Percentiles rank a stretch among this genome's conserved stretches.
phyloP scores from a whole-genome alignment of 768 basidiomycete genomes.

The Boletus rufocinnamomeus region DNA sequence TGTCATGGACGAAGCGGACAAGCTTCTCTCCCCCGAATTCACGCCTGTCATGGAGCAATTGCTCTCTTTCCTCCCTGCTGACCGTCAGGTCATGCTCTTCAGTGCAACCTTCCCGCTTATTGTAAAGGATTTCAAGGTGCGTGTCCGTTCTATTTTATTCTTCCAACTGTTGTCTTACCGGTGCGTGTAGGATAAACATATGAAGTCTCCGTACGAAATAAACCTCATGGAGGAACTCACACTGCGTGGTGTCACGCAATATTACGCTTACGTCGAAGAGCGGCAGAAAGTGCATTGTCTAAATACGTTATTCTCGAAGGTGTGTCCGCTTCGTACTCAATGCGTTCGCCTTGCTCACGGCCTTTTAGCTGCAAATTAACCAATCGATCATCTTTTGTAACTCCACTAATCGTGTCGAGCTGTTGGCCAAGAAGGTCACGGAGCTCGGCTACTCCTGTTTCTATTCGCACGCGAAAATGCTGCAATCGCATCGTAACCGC shows the following conservation, averaged over 20 bases:
- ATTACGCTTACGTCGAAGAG: conserved; percentile 99
- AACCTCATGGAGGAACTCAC: conserved; percentile 99
- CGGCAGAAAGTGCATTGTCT: conserved; percentile 99
- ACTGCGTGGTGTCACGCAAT: conserved; percentile 97
- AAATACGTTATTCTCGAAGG: conserved; percentile 99
- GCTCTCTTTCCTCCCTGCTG: conserved; percentile 76
- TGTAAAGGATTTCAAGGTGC: conserved; percentile 98
- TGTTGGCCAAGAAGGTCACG: conserved; percentile 98
- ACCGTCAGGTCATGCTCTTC: conserved; percentile 98
- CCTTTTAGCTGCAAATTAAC: conserved; percentile 93
- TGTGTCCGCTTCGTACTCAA: conserved; percentile 29
- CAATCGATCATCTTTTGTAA: conserved; percentile 99
- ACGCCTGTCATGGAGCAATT: conserved; percentile 98
- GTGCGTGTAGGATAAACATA: conserved; percentile 81
- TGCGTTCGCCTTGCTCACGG: conserved; percentile 6
- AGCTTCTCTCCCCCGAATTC: conserved; percentile 95
- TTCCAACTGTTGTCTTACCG: conserved; percentile 11
- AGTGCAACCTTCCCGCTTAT: conserved; percentile 99
- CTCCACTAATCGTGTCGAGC: conserved; percentile 99
- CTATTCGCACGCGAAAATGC: conserved; percentile 99
- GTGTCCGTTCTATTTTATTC: neutral
- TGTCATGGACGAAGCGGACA: conserved; percentile 99
- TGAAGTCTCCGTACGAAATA: conserved; percentile 94
- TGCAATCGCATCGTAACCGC: conserved; percentile 97
- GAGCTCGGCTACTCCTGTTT: conserved; percentile 99